phyloP scores from a whole-genome alignment of 2,329 filamentous ascomycete genomes.

The Nemania abortiva region DNA sequence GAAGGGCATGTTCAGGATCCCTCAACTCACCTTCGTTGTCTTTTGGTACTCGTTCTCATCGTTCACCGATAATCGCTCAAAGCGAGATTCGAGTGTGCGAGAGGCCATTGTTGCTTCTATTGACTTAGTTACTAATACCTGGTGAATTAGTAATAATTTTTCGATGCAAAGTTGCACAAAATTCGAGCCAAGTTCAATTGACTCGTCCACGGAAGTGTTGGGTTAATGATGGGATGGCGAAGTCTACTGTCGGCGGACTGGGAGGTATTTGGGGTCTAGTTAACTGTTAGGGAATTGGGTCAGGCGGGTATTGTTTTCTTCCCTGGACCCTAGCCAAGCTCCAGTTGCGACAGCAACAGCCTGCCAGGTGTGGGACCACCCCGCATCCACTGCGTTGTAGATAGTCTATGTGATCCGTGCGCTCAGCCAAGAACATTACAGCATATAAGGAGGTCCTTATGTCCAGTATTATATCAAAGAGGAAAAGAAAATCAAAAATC shows the following conservation, averaged over 20 bases:
- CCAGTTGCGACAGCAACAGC: slow-evolving; percentile 1
- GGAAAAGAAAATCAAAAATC: too few relatives aligned
- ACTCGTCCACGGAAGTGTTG: not conserved
- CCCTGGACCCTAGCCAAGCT: not conserved
- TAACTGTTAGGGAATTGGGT: too few relatives aligned
- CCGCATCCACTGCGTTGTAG: too few relatives aligned
- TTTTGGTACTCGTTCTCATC: slow-evolving; percentile 90
- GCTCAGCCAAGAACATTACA: too few relatives aligned
- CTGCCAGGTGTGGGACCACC: too few relatives aligned
- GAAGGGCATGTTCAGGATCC: slow-evolving; percentile 3
- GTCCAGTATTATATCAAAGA: too few relatives aligned
- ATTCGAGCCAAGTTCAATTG: not conserved
- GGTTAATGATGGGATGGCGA: not conserved
- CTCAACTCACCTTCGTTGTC: slow-evolving; percentile 74
- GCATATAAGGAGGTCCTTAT: too few relatives aligned
- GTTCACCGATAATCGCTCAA: slow-evolving; percentile 89
- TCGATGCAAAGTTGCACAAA: not conserved
- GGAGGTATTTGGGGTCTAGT: not conserved
- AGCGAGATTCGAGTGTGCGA: slow-evolving; percentile 83
- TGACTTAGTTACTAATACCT: not conserved
- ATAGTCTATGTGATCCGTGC: too few relatives aligned
- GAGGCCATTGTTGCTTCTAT: slow-evolving; percentile 69
- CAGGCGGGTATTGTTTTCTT: not conserved
- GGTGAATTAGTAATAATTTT: not conserved
- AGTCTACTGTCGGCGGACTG: not conserved